Base-by-base conservation (phyloP, 225 moss, liverwort and hornwort genomes). In the Pseudisothecium myosuroides region DNA sequence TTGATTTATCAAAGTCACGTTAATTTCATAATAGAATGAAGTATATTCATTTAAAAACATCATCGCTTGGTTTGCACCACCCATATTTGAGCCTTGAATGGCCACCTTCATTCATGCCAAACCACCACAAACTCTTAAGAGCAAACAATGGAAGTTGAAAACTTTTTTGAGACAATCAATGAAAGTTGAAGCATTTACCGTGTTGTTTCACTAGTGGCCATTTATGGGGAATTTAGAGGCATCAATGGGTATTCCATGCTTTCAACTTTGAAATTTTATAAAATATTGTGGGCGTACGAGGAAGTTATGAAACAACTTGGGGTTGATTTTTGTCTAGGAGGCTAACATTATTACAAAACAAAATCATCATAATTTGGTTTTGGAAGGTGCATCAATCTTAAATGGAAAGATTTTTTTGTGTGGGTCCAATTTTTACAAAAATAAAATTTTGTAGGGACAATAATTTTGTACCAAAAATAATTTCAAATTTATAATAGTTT, bases 31-130 rank as follows among this genome's bases (percentile, higher is more conserved):
- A 72, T 72, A 10, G 2, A 27, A 27, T 10, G 43, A 72, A 9
- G 0, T 72, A 6, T 16, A 43, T 27, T 27, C 16, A 27, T 27
- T 0, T 1, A 0, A 27, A 41, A 71, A 9, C 2, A 0, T 16
- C 16, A 27, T 0, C 0, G 0, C 2, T 0, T 0, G 0, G 15
- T 41, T 27, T 43, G 9, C 0, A 0, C 5, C 43, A 27, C 2
- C 9, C 1, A 9, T 41, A 9, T 47, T 18, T 74, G 18, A 3
- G 7, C 16, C 18, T 47, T 18, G 74, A 74, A 45, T 21, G 12
- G 17, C 2, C 4, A 17, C 10, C 18, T 47, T 74, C 18, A 31
- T 47, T 31, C 18, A 74, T 0, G 2, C 2, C 11, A 31, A 19
- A 19, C 1, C 4, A 19, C 11, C 0, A 31, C 11, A 47, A 47